Percentiles rank a stretch among this genome's conserved stretches.
phyloP scores from a whole-genome alignment of 2,329 filamentous ascomycete genomes.

The Colletotrichum lini region DNA sequence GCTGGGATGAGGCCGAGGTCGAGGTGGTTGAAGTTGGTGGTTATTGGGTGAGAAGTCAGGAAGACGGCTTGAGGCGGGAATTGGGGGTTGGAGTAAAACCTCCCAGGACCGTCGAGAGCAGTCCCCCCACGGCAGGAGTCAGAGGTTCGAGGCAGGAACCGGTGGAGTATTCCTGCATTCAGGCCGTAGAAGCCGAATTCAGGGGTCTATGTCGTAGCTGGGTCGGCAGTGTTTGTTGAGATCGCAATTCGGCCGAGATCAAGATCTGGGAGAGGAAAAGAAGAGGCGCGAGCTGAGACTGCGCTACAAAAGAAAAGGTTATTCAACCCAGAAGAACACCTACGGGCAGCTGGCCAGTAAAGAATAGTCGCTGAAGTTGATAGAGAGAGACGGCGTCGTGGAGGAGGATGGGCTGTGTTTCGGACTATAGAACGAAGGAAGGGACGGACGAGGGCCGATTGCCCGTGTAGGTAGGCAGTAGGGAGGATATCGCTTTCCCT shows the following conservation, averaged over 20 bases:
- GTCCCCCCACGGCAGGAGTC: background rate
- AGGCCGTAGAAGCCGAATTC: background rate
- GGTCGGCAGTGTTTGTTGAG: no score
- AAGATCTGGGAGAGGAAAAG: background rate
- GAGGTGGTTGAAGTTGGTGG: no score
- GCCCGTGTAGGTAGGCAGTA: background rate
- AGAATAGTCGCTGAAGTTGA: background rate
- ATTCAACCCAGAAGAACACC: background rate
- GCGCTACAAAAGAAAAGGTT: background rate
- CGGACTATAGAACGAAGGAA: background rate
- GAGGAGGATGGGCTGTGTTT: background rate
- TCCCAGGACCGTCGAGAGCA: no score
- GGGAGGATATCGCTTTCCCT: background rate
- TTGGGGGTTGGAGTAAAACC: background rate
- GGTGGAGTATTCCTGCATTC: background rate
- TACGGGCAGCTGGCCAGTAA: no score
- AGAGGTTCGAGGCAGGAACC: background rate
- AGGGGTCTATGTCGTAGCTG: no score
- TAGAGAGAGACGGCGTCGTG: background rate
- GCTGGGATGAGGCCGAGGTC: background rate
- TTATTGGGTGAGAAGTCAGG: background rate
- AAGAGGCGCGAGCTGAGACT: background rate
- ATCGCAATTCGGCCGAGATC: no score
- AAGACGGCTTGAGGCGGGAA: background rate
- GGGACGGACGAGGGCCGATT: background rate